These are phyloP conservation scores for Phytophthora tentaculata DNA, from an alignment of 352 stramenopile genomes.

Conservation along the genomic window DNA sequence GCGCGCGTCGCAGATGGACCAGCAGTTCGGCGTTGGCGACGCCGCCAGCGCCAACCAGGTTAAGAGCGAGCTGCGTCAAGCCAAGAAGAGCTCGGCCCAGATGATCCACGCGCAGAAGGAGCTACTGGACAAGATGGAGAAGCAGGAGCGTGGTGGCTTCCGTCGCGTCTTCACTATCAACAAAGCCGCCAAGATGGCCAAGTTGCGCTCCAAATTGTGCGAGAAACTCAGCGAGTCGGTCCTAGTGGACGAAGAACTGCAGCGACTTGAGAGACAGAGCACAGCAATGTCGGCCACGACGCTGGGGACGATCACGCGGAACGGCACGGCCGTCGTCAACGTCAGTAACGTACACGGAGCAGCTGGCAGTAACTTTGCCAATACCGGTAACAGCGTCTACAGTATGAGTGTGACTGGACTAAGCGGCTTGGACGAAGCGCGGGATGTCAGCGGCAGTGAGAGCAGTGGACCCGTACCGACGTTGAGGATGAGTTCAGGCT, in stretches of 20 bases:
- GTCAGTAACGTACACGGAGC: constrained; percentile 42
- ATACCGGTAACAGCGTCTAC: constrained; percentile 28
- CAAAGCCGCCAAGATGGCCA: constrained; percentile 72
- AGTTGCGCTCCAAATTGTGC: constrained; percentile 70
- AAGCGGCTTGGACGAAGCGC: constrained; percentile 35
- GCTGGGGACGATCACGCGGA: constrained; percentile 49
- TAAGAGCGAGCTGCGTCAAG: constrained; percentile 61
- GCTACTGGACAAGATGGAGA: constrained; percentile 83
- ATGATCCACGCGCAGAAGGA: constrained; percentile 86
- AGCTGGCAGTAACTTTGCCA: constrained; percentile 21
- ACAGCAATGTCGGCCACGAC: constrained; percentile 66
- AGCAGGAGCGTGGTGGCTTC: constrained; percentile 66
- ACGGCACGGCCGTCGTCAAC: constrained; percentile 39
- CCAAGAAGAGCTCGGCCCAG: constrained; percentile 66
- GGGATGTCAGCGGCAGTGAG: constrained; percentile 40
- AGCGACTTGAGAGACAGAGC: constrained; percentile 70
- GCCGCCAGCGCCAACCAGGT: constrained; percentile 39
- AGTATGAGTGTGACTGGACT: constrained; percentile 31
- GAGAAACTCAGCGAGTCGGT: constrained; percentile 80
- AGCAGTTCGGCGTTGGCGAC: constrained; percentile 18
- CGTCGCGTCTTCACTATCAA: constrained; percentile 79
- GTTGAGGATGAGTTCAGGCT: constrained; percentile 40
- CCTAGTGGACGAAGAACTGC: constrained; percentile 67
- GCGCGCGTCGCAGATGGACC: constrained; percentile 62
- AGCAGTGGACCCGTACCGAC: constrained; percentile 35